Evolutionary conservation across 2,329 filamentous ascomycete species (phyloP).

Genomic region (Trichoderma gracile): DNA sequence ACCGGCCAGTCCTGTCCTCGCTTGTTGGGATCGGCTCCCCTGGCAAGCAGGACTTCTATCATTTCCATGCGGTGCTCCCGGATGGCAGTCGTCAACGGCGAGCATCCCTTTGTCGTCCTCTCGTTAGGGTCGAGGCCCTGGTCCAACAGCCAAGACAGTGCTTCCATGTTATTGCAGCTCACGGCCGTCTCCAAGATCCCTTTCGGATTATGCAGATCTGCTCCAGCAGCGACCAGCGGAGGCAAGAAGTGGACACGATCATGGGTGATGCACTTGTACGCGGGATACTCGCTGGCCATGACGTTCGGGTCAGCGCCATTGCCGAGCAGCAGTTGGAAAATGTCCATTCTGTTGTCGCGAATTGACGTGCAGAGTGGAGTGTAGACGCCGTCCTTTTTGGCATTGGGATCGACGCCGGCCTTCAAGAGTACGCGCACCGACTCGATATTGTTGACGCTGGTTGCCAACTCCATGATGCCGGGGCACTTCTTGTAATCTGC

Average conservation of each 20-base stretch:
- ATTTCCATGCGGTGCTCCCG: slow-evolving; percentile 59
- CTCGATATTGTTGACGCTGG: slow-evolving; percentile 64
- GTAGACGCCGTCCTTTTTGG: slow-evolving; percentile 65
- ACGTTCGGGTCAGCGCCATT: slow-evolving; percentile 64
- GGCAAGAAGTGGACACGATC: slow-evolving; percentile 62
- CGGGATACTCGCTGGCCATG: slow-evolving; percentile 63
- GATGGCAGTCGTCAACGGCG: slow-evolving; percentile 67
- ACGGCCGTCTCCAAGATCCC: slow-evolving; percentile 68
- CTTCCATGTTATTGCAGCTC: slow-evolving; percentile 60
- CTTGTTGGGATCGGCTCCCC: slow-evolving; percentile 62
- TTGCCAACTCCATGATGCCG: slow-evolving; percentile 64
- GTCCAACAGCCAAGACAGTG: slow-evolving; percentile 60
- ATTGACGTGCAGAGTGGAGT: slow-evolving; percentile 69
- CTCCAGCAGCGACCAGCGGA: slow-evolving; percentile 60
- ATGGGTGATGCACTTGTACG: slow-evolving; percentile 69
- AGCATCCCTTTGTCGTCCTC: slow-evolving; percentile 57
- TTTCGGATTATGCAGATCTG: slow-evolving; percentile 58
- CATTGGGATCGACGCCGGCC: slow-evolving; percentile 60
- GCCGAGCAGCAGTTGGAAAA: slow-evolving; percentile 59
- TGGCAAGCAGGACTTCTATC: slow-evolving; percentile 58
- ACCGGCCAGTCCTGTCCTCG: slow-evolving; percentile 71
- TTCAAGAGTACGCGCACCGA: slow-evolving; percentile 59
- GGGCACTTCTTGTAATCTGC: slow-evolving; percentile 62
- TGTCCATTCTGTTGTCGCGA: slow-evolving; percentile 63
- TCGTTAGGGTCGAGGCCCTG: slow-evolving; percentile 62